Evolutionary conservation across 177 flowering plant species (phyloP).

Genomic region (Telopea speciosissima): DNA sequence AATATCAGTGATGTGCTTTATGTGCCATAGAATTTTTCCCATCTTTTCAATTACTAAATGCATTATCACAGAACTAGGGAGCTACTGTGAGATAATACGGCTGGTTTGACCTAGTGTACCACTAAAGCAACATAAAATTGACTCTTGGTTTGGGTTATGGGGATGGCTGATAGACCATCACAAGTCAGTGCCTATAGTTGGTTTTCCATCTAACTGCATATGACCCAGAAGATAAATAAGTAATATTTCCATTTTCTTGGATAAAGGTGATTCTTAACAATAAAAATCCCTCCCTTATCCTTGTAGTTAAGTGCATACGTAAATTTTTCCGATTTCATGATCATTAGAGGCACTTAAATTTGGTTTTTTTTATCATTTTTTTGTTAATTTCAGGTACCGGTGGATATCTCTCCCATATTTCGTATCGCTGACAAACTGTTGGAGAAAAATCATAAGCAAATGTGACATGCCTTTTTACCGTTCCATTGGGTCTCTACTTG

Average conservation of each 20-base stretch:
- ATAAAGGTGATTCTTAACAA: background rate
- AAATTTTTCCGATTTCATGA: background rate
- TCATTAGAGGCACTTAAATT: background rate
- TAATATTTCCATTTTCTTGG: background rate
- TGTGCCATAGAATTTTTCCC: background rate
- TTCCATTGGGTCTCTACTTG: background rate
- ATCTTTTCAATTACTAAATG: background rate
- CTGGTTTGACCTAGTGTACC: background rate
- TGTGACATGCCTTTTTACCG: background rate
- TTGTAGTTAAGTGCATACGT: background rate
- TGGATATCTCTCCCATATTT: conserved; percentile 46
- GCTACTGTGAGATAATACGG: background rate
- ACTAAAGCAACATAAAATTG: too few species aligned
- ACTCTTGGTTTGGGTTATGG: background rate
- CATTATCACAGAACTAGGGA: background rate
- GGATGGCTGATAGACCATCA: background rate
- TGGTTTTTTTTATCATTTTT: background rate
- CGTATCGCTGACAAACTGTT: conserved; percentile 25
- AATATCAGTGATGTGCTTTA: too few species aligned
- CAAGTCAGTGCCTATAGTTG: background rate
- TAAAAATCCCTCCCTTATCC: background rate
- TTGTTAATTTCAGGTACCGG: conserved; percentile 41
- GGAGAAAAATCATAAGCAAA: background rate
- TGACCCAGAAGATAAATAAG: too few species aligned
- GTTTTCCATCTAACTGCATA: background rate